Evolutionary conservation across 169 alveolate species (phyloP), one percentile per base, ranked within the genome.

Genomic region (Plasmodium berghei): DNA sequence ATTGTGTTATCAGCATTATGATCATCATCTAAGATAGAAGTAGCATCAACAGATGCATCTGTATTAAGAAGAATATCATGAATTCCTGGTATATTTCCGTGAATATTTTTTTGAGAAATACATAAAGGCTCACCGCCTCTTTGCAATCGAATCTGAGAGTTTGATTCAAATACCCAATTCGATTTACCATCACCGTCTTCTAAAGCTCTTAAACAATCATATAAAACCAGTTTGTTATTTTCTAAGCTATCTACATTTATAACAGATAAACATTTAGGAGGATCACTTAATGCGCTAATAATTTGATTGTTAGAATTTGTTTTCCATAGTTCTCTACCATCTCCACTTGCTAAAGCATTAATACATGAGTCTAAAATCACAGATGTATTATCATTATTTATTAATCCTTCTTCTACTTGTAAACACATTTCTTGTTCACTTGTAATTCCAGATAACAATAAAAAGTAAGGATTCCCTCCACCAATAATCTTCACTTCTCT

Each of bases 401-500:
- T 70, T 54, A 94, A 83, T 5, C 96, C 97, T 64, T 92, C 96
- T 83, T 95, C 97, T 22, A 95, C 93, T 72, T 96, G 97, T 67
- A 96, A 89, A 55, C 98, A 96, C 95, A 94, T 94, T 28, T 96
- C 98, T 9, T 97, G 97, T 20, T 88, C 92, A 16, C 95, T 94
- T 20, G 98, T 94, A 8, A 96, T 93, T 54, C 98, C 98, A 16
- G 97, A 93, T 34, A 95, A 72, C 9, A 96, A 85, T 95, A 96
- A 91, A 52, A 96, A 91, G 67, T 95, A 70, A 8, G 98, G 98
- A 72, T 93, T 87, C 2, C 98, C 98, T 4, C 96, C 93, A 5
- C 98, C 98, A 54, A 96, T 90, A 6, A 96, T 92, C 72, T 94
- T 95, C 9, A 96, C 90, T 63, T 94, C 96, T 61, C 96, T 93